Base-by-base conservation (phyloP, 192 early-diverging fungal species). In the Umbelopsis ramanniana region DNA sequence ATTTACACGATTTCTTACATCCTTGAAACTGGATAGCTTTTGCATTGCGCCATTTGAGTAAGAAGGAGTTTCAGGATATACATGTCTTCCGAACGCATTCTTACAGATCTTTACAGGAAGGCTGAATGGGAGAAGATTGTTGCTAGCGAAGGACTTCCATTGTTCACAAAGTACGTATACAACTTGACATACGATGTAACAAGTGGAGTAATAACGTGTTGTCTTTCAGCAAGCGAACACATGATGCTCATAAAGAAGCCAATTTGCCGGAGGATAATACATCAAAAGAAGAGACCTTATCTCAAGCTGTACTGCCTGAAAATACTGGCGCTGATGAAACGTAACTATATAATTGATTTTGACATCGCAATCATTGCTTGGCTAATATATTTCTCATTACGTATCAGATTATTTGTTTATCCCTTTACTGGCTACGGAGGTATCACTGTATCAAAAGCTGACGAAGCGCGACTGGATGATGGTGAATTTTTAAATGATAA, bases 401-500 rank as follows among this genome's bases (percentile, higher is more conserved):
- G 29, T 15, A 43, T 43, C 24, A 76, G 75, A 35, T 46, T 76
- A 19, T 71, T 76, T 45, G 48, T 57, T 22, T 76, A 76, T 40
- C 75, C 75, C 6, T 71, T 76, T 23, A 50, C 55, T 23, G 57
- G 75, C 9, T 66, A 71, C 19, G 70, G 70, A 17, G 46, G 86
- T 8, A 89, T 95, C 2, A 86, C 91, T 1, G 79, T 96, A 2
- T 81, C 81, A 0, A 81, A 81, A 6, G 81, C 89, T 4, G 95
- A 97, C 73, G 77, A 87, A 12, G 69, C 72, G 26, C 82, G 94
- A 29, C 77, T 96, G 68, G 73, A 87, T 43, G 78, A 82, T 26
- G 90, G 86, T 35, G 89, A 94, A 78, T 97, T 93, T 77, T 82
- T 97, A 50, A 97, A 97, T 82, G 95, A 97, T 81, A 91, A 89